Evolutionary conservation across 2,329 filamentous ascomycete genomes (phyloP).

Genomic region (Sporothrix inflata): DNA sequence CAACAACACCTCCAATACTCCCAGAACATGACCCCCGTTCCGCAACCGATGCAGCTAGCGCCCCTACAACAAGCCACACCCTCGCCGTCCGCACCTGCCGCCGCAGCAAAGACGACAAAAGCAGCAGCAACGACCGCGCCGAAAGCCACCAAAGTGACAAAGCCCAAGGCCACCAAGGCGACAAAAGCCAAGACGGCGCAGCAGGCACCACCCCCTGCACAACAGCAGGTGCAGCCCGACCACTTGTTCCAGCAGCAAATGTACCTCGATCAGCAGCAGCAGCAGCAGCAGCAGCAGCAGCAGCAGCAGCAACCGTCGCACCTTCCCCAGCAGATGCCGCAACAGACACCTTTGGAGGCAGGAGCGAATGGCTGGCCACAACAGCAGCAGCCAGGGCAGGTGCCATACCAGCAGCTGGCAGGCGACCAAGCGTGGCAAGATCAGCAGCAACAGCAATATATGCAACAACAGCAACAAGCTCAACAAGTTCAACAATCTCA

Average conservation of each 20-base stretch:
- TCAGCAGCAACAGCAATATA: slow-evolving; percentile 23
- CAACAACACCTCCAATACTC: slow-evolving; percentile 17
- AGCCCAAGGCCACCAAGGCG: slow-evolving; percentile 21
- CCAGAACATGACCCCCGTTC: background rate
- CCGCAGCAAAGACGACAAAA: background rate
- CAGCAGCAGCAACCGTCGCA: slow-evolving; percentile 15
- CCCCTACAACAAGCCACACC: slow-evolving; percentile 20
- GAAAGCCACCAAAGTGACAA: slow-evolving; percentile 22
- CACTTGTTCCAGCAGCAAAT: slow-evolving; percentile 26
- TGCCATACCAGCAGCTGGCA: background rate
- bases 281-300: slow-evolving; percentile 18
- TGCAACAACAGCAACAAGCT: slow-evolving; percentile 21
- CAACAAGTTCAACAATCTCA: slow-evolving; percentile 37
- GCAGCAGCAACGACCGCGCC: background rate
- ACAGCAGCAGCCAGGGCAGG: background rate
- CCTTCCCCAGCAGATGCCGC: background rate
- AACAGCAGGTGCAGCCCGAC: slow-evolving; percentile 15
- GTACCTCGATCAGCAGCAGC: slow-evolving; percentile 24
- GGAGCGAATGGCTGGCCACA: slow-evolving; percentile 25
- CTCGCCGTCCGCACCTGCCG: background rate
- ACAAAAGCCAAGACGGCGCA: slow-evolving; percentile 17
- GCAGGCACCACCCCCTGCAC: background rate
- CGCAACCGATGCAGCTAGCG: slow-evolving; percentile 22
- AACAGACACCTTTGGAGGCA: background rate
- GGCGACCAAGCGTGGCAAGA: slow-evolving; percentile 4